A percentile compares a stretch with the other conserved stretches of the same genome.
Evolutionary conservation across 495 filamentous ascomycete species (phyloP).

Genomic region (Chlorociboria aeruginascens): DNA sequence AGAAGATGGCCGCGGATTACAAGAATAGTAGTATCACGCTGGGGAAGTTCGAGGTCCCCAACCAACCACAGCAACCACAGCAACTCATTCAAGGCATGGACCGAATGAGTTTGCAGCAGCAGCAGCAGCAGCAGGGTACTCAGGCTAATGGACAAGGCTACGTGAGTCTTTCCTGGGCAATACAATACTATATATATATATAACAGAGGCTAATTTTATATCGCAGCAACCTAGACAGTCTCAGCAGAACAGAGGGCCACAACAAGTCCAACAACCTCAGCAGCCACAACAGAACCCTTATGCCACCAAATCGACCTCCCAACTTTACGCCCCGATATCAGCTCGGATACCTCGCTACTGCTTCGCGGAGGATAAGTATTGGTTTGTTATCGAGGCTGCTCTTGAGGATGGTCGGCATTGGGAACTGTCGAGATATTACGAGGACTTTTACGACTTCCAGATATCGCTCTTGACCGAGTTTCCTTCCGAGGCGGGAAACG

Average conservation of each 20-base stretch:
- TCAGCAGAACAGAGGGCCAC: constrained; percentile 21
- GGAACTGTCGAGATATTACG: constrained; percentile 88
- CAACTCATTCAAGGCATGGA: constrained; percentile 45
- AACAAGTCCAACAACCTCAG: constrained; percentile 18
- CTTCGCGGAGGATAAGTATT: constrained; percentile 96
- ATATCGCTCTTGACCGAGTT: constrained; percentile 90
- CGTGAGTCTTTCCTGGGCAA: constrained; percentile 24
- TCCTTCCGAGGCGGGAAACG: constrained; percentile 81
- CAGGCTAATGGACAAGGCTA: constrained; percentile 24
- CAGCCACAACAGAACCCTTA: constrained; percentile 16
- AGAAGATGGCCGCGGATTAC: constrained; percentile 98
- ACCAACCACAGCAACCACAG: constrained; percentile 24
- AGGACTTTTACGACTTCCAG: constrained; percentile 98
- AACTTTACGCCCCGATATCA: constrained; percentile 43
- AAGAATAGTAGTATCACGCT: constrained; percentile 97
- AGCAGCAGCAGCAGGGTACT: constrained; percentile 31
- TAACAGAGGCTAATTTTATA: neutral
- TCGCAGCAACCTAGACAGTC: constrained; percentile 15
- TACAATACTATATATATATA: too few species aligned
- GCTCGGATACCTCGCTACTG: constrained; percentile 88
- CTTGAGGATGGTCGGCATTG: constrained; percentile 87
- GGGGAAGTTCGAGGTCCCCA: constrained; percentile 67
- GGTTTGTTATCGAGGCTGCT: constrained; percentile 89
- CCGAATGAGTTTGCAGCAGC: constrained; percentile 57
- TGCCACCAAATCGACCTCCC: constrained; percentile 27